Evolutionary conservation across 1,139 yeast species (phyloP).

Genomic region (Protomyces lactucae-debilis): DNA sequence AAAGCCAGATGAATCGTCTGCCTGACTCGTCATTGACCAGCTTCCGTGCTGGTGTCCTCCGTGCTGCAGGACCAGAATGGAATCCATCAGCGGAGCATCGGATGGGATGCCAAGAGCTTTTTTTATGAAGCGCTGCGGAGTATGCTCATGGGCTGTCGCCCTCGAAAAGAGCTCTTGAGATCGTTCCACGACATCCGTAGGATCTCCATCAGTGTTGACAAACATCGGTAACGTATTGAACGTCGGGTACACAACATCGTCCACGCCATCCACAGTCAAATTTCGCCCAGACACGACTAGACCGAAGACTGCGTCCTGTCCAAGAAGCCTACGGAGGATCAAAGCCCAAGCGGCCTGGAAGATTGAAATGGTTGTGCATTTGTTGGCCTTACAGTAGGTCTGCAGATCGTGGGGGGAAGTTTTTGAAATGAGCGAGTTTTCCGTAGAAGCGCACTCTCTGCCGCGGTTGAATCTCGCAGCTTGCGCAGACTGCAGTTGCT

Average conservation of each 20-base stretch:
- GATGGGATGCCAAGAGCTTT: constrained; percentile 30
- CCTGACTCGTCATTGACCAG: neutral
- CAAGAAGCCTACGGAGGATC: constrained; percentile 21
- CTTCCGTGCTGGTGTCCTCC: neutral
- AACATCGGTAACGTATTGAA: constrained; percentile 34
- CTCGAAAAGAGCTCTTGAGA: constrained; percentile 28
- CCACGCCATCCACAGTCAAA: constrained; percentile 27
- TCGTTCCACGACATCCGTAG: constrained; percentile 6
- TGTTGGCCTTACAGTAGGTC: neutral
- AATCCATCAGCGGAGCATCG: constrained; percentile 26
- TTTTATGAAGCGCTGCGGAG: constrained; percentile 32
- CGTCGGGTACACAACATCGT: constrained; percentile 31
- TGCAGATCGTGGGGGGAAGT: neutral
- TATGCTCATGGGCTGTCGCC: constrained; percentile 29
- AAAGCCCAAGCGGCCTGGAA: constrained; percentile 33
- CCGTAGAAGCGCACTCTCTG: neutral
- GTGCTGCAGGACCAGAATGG: constrained; percentile 32
- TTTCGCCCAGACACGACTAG: constrained; percentile 31
- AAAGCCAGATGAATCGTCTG: constrained; percentile 1
- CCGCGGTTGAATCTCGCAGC: neutral
- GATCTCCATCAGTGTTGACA: constrained; percentile 5
- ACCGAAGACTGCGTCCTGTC: constrained; percentile 30
- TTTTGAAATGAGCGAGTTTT: neutral
- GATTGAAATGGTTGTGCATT: constrained; percentile 31
- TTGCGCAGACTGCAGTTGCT: neutral